These are phyloP conservation scores for Xylaria sp. DNA, from an alignment of 2,329 filamentous ascomycete genomes.

Conservation along the genomic window DNA sequence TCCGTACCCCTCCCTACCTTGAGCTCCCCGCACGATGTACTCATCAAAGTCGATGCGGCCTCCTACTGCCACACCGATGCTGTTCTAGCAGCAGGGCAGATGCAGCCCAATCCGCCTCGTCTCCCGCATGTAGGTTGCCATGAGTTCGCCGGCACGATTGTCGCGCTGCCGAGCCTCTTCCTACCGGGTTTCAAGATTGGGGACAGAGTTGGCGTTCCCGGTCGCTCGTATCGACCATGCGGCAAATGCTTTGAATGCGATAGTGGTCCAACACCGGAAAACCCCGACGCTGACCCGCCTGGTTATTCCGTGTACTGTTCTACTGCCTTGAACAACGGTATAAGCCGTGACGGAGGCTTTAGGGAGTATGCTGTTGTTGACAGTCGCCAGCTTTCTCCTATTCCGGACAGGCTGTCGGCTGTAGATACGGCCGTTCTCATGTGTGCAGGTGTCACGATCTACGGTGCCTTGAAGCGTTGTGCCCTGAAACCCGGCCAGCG, in stretches of 20 bases:
- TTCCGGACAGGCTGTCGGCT: conserved; percentile 42
- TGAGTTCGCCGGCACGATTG: conserved; percentile 52
- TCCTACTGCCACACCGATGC: conserved; percentile 53
- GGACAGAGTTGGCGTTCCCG: conserved; percentile 48
- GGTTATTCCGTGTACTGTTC: conserved; percentile 50
- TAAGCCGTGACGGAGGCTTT: conserved; percentile 45
- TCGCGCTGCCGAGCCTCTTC: conserved; percentile 37
- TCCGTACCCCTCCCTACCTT: conserved; percentile 44
- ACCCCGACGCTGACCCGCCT: conserved; percentile 42
- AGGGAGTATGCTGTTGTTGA: conserved; percentile 51
- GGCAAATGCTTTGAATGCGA: conserved; percentile 49
- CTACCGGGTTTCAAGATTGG: conserved; percentile 32
- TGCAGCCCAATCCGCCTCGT: conserved; percentile 41
- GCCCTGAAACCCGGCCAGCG: conserved; percentile 40
- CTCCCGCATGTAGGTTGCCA: conserved; percentile 53
- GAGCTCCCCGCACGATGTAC: conserved; percentile 44
- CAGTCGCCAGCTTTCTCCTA: conserved; percentile 42
- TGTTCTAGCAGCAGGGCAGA: conserved; percentile 38
- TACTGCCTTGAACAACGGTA: conserved; percentile 32
- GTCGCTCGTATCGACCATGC: conserved; percentile 49
- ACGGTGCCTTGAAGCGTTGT: conserved; percentile 47
- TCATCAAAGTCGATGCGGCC: conserved; percentile 53
- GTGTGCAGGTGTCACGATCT: conserved; percentile 51
- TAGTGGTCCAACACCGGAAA: conserved; percentile 19
- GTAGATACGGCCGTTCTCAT: conserved; percentile 49